Evolutionary conservation across 805 yeast species (phyloP).

Genomic region (Phaffomyces opuntiae): DNA sequence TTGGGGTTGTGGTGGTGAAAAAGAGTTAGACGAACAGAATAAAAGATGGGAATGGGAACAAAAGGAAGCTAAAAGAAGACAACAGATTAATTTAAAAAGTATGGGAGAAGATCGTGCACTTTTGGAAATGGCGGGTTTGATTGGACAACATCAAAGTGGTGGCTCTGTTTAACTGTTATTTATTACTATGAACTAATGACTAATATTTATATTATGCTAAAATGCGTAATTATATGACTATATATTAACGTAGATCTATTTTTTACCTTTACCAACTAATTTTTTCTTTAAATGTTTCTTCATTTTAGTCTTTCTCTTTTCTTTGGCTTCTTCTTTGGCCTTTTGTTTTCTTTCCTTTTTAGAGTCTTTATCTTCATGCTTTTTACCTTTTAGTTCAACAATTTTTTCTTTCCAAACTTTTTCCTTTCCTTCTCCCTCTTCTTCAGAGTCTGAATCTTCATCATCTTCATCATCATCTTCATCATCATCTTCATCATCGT

Average conservation of each 20-base stretch:
- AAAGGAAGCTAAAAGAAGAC: conserved; percentile 73
- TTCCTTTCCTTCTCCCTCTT: conserved; percentile 26
- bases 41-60: conserved; percentile 90
- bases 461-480: conserved; percentile 22
- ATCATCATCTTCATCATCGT: conserved; percentile 17
- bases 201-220: too few species aligned
- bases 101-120: conserved; percentile 80
- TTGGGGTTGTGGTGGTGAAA: conserved; percentile 83
- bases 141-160: conserved; percentile 43
- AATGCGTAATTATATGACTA: too few species aligned
- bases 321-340: conserved; percentile 71
- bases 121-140: conserved; percentile 72
- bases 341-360: conserved; percentile 70
- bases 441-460: conserved; percentile 25
- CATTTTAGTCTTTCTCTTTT: conserved; percentile 74
- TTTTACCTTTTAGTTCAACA: conserved; percentile 56
- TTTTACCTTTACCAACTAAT: conserved; percentile 50
- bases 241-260: neutral
- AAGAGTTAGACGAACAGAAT: conserved; percentile 70
- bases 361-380: conserved; percentile 68
- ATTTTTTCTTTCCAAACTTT: conserved; percentile 38
- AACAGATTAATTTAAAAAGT: conserved; percentile 55
- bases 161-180: conserved; percentile 34
- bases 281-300: conserved; percentile 80
- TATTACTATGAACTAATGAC: neutral